Percentiles rank a stretch among this genome's conserved stretches.
These are phyloP conservation scores for Salvia sclarea DNA, from an alignment of 305 asterid species.

Conservation along the genomic window DNA sequence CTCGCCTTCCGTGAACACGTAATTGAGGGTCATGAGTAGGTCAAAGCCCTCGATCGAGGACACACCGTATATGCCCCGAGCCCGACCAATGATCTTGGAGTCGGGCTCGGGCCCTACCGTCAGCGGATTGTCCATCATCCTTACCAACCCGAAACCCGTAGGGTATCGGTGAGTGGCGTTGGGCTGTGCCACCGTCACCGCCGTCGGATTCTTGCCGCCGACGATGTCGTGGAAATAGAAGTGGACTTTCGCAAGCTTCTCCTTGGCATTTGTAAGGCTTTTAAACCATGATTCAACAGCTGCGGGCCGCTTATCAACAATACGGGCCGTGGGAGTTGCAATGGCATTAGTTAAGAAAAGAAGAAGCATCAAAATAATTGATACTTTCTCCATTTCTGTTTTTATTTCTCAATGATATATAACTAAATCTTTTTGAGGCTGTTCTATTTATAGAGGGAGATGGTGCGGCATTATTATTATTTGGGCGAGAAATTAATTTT, in stretches of 20 bases:
- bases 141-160: conserved; percentile 35
- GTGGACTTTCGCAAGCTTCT: conserved; percentile 34
- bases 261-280: conserved; percentile 35
- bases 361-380: conserved; percentile 2
- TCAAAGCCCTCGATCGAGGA: conserved; percentile 35
- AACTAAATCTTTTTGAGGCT: background rate
- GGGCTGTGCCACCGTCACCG: conserved; percentile 31
- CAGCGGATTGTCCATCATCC: conserved; percentile 39
- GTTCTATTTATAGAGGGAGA: background rate
- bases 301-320: conserved; percentile 34
- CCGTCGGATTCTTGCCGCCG: conserved; percentile 35
- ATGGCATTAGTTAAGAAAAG: background rate
- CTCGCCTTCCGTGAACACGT: conserved; percentile 37
- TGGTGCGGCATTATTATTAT: too few relatives aligned
- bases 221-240: conserved; percentile 46
- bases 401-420: background rate
- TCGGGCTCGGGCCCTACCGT: conserved; percentile 39
- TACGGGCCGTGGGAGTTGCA: background rate
- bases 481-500: too few relatives aligned
- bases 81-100: conserved; percentile 42
- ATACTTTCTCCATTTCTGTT: conserved; percentile 11
- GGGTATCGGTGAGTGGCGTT: conserved; percentile 23
- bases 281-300: conserved; percentile 43
- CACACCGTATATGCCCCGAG: conserved; percentile 36
- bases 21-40: conserved; percentile 39